phyloP scores from a whole-genome alignment of 257 asterid genomes.

The Capsicum chinense region DNA sequence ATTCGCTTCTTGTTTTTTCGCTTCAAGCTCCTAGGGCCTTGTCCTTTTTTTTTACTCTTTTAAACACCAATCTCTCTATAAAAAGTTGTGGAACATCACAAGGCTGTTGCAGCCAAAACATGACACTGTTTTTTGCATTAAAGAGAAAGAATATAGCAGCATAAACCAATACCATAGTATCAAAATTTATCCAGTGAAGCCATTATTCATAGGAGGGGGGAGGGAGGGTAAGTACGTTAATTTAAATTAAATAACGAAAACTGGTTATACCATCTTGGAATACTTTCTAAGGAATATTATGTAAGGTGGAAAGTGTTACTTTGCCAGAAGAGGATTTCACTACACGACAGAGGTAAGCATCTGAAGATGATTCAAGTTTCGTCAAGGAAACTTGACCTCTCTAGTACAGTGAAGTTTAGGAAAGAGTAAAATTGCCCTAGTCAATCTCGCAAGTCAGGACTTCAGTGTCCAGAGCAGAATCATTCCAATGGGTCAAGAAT shows the following conservation, averaged over 20 bases:
- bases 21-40: neutral
- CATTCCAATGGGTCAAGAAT: neutral
- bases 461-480: neutral
- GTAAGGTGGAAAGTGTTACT: neutral
- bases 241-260: neutral
- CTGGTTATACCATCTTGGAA: neutral
- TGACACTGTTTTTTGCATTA: neutral
- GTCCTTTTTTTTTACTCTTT: neutral
- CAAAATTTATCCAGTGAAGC: neutral
- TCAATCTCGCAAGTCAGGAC: neutral
- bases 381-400: neutral
- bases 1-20: neutral
- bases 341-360: neutral
- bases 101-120: neutral
- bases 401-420: neutral
- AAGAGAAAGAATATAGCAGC: constrained; percentile 6
- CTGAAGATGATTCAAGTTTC: neutral
- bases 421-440: constrained; percentile 3
- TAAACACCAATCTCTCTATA: neutral
- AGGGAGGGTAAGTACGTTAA: neutral
- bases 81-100: neutral
- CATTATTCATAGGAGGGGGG: neutral
- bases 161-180: neutral
- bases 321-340: neutral
- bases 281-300: neutral